Conservation (phyloP, 2,329 filamentous ascomycete species). For the Colletotrichum orchidophilum region DNA sequence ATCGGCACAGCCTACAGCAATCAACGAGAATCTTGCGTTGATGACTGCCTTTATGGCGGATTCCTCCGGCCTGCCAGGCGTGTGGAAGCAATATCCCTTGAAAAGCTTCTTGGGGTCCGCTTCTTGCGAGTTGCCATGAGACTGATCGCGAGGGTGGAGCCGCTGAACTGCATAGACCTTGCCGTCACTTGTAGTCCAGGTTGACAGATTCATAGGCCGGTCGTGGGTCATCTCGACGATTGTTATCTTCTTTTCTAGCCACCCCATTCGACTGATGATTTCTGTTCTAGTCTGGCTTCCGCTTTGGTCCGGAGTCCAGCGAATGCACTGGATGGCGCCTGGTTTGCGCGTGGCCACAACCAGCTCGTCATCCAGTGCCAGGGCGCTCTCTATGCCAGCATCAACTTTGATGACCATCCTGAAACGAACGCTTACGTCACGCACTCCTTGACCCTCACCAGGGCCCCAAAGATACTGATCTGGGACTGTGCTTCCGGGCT, state of each 20-base stretch:
- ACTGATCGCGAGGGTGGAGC: conserved; percentile 52
- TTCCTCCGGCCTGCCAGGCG: conserved; percentile 66
- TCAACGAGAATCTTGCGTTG: conserved; percentile 93
- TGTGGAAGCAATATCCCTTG: conserved; percentile 90
- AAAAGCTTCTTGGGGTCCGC: conserved; percentile 74
- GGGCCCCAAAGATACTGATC: conserved; percentile 76
- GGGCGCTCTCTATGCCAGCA: conserved; percentile 86
- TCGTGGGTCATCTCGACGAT: conserved; percentile 92
- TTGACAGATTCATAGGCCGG: conserved; percentile 92
- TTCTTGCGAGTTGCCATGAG: neutral
- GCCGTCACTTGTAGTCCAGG: conserved; percentile 91
- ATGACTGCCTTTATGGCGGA: conserved; percentile 81
- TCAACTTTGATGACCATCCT: conserved; percentile 98
- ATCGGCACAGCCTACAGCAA: conserved; percentile 84
- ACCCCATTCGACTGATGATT: conserved; percentile 85
- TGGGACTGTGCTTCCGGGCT: conserved; percentile 62
- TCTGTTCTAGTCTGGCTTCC: conserved; percentile 92
- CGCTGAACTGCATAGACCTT: conserved; percentile 92
- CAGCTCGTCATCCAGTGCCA: conserved; percentile 92
- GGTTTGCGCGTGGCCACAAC: conserved; percentile 92
- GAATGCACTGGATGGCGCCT: conserved; percentile 94
- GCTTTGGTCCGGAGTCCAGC: conserved; percentile 86
- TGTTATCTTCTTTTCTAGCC: conserved; percentile 80
- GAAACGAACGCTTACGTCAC: conserved; percentile 90
- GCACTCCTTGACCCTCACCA: conserved; percentile 83